Conservation (phyloP, 2,329 filamentous ascomycete genomes). For the Dactylella cylindrospora region DNA sequence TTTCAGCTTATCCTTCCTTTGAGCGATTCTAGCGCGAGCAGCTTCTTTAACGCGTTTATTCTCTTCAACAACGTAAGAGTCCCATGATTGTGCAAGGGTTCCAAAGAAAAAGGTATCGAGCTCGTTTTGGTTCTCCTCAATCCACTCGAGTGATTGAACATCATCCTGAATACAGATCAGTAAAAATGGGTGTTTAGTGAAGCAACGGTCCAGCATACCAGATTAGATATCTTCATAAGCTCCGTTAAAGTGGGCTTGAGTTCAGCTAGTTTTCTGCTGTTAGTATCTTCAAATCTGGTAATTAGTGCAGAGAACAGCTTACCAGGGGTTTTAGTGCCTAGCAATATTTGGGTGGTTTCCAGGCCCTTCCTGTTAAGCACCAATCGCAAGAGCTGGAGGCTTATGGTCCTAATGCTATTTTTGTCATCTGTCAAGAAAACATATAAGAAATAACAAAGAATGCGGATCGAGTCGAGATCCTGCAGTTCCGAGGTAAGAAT, state of each 20-base stretch:
- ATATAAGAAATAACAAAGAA: constrained; percentile 92
- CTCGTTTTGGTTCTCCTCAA: constrained; percentile 75
- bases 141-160: constrained; percentile 81
- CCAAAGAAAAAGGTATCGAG: constrained; percentile 82
- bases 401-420: constrained; percentile 42
- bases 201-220: constrained; percentile 8
- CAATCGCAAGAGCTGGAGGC: constrained; percentile 29
- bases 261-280: too few species aligned
- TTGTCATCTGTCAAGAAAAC: constrained; percentile 74
- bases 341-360: constrained; percentile 34
- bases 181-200: constrained; percentile 25
- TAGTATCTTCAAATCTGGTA: too few species aligned
- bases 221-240: constrained; percentile 36
- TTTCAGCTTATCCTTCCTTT: constrained; percentile 78
- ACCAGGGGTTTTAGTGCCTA: constrained; percentile 36
- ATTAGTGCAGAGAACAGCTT: too few species aligned
- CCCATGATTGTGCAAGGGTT: constrained; percentile 79
- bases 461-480: constrained; percentile 77
- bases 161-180: constrained; percentile 63
- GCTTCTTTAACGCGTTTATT: constrained; percentile 78
- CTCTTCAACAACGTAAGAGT: constrained; percentile 78
- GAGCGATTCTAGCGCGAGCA: constrained; percentile 67
- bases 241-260: constrained; percentile 38
- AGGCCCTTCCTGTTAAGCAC: constrained; percentile 25
- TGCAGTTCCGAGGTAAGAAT: constrained; percentile 74